These are phyloP conservation scores for Linderina pennispora DNA, from an alignment of 192 early-diverging fungal genomes.

Conservation along the genomic window DNA sequence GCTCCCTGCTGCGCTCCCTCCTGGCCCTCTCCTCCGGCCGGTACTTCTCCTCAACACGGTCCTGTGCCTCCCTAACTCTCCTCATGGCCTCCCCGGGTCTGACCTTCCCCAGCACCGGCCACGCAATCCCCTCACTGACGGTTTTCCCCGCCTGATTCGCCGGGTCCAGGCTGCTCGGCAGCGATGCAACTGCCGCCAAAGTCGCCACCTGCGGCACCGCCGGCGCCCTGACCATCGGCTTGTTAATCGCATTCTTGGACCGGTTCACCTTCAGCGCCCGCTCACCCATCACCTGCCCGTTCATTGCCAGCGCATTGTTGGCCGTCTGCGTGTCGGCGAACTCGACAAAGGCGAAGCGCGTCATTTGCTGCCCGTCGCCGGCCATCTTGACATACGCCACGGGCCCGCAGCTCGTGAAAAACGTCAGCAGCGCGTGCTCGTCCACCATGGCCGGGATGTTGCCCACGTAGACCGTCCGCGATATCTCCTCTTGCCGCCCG, in stretches of 20 bases:
- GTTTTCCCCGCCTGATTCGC: no score
- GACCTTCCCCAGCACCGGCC: constrained; percentile 28
- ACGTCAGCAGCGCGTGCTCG: constrained; percentile 57
- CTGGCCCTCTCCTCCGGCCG: background rate
- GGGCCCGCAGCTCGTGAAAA: constrained; percentile 58
- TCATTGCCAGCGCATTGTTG: constrained; percentile 56
- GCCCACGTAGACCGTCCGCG: constrained; percentile 71
- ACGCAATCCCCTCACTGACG: constrained; percentile 20
- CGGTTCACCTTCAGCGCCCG: constrained; percentile 65
- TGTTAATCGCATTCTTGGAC: constrained; percentile 74
- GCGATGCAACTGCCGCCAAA: constrained; percentile 25
- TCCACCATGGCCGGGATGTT: constrained; percentile 52
- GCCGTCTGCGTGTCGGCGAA: constrained; percentile 57
- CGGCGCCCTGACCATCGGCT: constrained; percentile 19
- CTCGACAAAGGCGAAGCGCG: constrained; percentile 74
- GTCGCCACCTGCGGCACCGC: constrained; percentile 26
- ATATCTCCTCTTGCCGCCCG: constrained; percentile 68
- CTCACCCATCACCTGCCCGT: constrained; percentile 58
- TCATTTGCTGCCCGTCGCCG: constrained; percentile 59
- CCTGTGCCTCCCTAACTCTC: constrained; percentile 12
- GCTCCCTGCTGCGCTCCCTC: background rate
- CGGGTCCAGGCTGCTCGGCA: constrained; percentile 17
- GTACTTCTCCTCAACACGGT: constrained; percentile 14
- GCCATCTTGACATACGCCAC: constrained; percentile 72
- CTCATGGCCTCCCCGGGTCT: constrained; percentile 1